Evolutionary conservation across 176 grass and related monocot genomes (phyloP).

Genomic region (Thalia dealbata): DNA sequence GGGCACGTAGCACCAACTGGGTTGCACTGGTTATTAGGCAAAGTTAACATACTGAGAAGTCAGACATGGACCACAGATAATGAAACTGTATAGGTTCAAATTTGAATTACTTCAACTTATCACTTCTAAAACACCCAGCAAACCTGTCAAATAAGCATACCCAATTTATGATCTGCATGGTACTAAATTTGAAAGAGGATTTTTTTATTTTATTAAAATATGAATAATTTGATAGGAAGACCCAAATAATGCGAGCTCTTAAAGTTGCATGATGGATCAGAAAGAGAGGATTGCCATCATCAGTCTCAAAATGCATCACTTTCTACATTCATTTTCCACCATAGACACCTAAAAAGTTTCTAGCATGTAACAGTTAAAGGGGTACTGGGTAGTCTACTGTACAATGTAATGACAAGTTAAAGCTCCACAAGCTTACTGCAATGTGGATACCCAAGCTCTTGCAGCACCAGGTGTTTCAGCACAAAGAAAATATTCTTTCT

Average conservation of each 20-base stretch:
- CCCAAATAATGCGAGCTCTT: not conserved
- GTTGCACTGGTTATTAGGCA: constrained; percentile 44
- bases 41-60: not conserved
- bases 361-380: not conserved
- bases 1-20: constrained; percentile 77
- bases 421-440: constrained; percentile 57
- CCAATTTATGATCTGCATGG: not conserved
- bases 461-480: constrained; percentile 73
- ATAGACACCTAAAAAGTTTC: too few relatives aligned
- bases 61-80: not conserved
- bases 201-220: too few relatives aligned
- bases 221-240: not conserved
- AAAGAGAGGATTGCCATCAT: too few relatives aligned
- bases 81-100: not conserved
- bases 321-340: too few relatives aligned
- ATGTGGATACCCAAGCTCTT: constrained; percentile 79
- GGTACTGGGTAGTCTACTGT: not conserved
- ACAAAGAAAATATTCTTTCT: constrained; percentile 78
- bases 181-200: too few relatives aligned
- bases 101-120: not conserved
- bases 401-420: not conserved
- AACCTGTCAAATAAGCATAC: not conserved
- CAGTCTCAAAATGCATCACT: too few relatives aligned
- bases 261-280: too few relatives aligned
- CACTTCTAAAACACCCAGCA: not conserved